phyloP scores from a whole-genome alignment of 306 rosid species.

The Cucurbita moschata region DNA sequence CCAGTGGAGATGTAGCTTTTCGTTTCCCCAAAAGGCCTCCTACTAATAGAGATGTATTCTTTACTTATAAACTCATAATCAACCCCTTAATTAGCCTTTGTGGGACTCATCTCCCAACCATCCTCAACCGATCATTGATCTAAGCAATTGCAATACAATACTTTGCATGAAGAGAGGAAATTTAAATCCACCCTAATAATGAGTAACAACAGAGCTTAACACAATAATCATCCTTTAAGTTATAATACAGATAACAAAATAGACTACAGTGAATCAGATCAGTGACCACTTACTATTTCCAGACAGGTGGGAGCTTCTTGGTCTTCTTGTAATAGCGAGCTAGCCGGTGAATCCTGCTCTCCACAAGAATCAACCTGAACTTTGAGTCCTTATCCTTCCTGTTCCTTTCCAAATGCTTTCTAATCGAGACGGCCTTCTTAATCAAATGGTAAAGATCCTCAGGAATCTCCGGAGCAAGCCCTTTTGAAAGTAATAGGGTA shows the following conservation, averaged over 20 bases:
- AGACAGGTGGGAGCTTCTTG: slow-evolving; percentile 72
- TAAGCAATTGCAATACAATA: no score
- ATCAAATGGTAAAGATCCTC: slow-evolving; percentile 47
- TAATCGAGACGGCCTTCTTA: slow-evolving; percentile 35
- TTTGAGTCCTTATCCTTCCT: slow-evolving; percentile 24
- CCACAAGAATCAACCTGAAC: slow-evolving; percentile 63
- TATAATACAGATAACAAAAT: background rate
- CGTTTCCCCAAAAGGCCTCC: no score
- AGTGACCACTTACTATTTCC: slow-evolving; percentile 51
- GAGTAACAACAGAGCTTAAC: background rate
- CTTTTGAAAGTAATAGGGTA: background rate
- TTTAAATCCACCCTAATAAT: background rate
- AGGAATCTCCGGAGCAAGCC: slow-evolving; percentile 64
- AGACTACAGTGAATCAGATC: background rate
- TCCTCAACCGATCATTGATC: no score
- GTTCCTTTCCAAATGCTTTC: slow-evolving; percentile 71
- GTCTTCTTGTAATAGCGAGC: slow-evolving; percentile 82
- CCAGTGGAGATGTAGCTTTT: no score
- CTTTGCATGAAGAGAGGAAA: background rate
- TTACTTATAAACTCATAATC: no score
- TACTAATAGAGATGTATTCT: no score
- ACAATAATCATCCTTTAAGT: background rate
- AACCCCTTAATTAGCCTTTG: no score
- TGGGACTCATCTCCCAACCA: no score
- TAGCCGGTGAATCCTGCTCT: slow-evolving; percentile 66